These are phyloP conservation scores for Cicer pinnatifidum DNA, from an alignment of 306 rosid genomes.

Conservation along the genomic window DNA sequence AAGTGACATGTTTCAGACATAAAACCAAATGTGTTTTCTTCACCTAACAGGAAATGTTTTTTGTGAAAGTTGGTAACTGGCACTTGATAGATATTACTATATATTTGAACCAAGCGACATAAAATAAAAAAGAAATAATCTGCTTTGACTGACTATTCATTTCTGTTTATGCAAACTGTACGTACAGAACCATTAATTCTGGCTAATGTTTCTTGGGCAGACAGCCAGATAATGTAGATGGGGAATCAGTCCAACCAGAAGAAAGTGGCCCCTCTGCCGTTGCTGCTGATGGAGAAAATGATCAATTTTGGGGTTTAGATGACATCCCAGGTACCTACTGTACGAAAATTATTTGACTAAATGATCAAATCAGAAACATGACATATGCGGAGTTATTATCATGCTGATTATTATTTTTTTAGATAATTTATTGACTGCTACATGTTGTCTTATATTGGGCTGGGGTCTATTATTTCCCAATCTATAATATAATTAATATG, in stretches of 20 bases:
- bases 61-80: conserved; percentile 1
- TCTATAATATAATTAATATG: neutral
- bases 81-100: conserved; percentile 1
- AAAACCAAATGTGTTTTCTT: neutral
- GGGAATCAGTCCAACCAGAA: conserved; percentile 56
- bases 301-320: conserved; percentile 78
- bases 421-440: neutral
- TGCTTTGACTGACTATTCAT: conserved; percentile 21
- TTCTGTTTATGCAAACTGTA: conserved; percentile 40
- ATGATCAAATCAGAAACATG: conserved; percentile 22
- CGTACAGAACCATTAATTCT: conserved; percentile 24
- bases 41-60: neutral
- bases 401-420: neutral
- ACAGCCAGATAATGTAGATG: conserved; percentile 73
- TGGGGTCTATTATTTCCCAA: neutral
- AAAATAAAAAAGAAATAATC: neutral
- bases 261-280: conserved; percentile 52
- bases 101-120: conserved; percentile 21
- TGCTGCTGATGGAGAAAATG: conserved; percentile 70
- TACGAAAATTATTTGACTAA: conserved; percentile 15
- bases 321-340: conserved; percentile 73
- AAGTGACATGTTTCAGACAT: neutral
- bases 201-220: conserved; percentile 50
- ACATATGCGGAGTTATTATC: neutral
- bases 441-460: neutral